Evolutionary conservation across 441 rosid species (phyloP).

Genomic region (Melastoma candidum): DNA sequence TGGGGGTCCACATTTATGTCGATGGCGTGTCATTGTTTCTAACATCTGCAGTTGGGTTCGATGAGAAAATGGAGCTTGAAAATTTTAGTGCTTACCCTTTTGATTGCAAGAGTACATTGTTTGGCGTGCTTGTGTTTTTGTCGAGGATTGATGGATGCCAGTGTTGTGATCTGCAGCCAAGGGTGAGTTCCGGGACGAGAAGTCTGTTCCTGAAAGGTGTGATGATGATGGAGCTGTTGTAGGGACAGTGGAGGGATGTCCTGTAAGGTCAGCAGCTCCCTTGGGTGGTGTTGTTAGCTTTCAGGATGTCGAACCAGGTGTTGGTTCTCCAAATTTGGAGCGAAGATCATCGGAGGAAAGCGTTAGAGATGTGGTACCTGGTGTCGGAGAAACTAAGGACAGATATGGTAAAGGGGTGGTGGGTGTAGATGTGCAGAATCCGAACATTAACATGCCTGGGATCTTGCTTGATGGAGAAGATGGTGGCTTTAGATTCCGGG

Average conservation of each 20-base stretch:
- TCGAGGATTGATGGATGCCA: neutral
- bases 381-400: slow-evolving; percentile 23
- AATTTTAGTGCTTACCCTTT: too few species aligned
- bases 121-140: too few species aligned
- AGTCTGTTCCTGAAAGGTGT: slow-evolving; percentile 28
- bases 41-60: too few species aligned
- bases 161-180: slow-evolving; percentile 39
- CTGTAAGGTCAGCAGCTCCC: too few species aligned
- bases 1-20: too few species aligned
- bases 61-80: too few species aligned
- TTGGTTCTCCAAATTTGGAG: slow-evolving; percentile 24
- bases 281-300: slow-evolving; percentile 26
- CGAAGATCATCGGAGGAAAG: slow-evolving; percentile 26
- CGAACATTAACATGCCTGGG: slow-evolving; percentile 9
- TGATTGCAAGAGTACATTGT: too few species aligned
- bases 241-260: slow-evolving; percentile 21
- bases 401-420: slow-evolving; percentile 22
- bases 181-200: slow-evolving; percentile 29
- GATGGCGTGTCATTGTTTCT: too few species aligned
- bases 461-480: slow-evolving; percentile 16
- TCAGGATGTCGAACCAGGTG: slow-evolving; percentile 33
- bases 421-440: slow-evolving; percentile 29
- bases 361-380: slow-evolving; percentile 12
- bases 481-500: slow-evolving; percentile 21
- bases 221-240: slow-evolving; percentile 25